Evolutionary conservation across 1,284 basidiomycete genomes (phyloP).

Genomic region (Melampsora abietis-canadensis): DNA sequence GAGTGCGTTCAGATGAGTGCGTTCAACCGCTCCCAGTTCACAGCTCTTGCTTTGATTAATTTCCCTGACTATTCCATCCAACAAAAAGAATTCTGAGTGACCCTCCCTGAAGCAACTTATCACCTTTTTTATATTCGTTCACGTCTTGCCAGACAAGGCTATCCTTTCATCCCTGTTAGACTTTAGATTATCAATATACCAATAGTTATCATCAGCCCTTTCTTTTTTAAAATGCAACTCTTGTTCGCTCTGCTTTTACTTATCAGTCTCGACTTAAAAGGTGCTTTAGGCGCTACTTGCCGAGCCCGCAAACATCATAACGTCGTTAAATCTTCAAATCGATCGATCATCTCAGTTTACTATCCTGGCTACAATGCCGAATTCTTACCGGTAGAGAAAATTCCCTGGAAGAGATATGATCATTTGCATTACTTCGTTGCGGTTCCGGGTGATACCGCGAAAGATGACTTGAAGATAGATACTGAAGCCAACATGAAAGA

Average conservation of each 20-base stretch:
- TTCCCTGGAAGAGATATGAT: slow-evolving; percentile 37
- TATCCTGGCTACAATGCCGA: slow-evolving; percentile 30
- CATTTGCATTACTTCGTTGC: slow-evolving; percentile 42
- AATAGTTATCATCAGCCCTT: not conserved
- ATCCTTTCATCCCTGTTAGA: too few species aligned
- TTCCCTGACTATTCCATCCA: too few species aligned
- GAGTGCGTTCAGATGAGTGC: too few species aligned
- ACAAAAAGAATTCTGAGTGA: too few species aligned
- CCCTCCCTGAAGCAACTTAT: too few species aligned
- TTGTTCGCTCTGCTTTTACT: not conserved
- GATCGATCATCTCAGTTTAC: slow-evolving; percentile 5
- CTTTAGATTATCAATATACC: too few species aligned
- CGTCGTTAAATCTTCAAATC: not conserved
- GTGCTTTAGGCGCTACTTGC: not conserved
- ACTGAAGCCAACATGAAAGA: slow-evolving; percentile 27
- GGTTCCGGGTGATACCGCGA: not conserved
- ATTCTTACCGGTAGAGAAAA: slow-evolving; percentile 20
- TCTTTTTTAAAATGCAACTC: not conserved
- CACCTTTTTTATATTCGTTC: too few species aligned
- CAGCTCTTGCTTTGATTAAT: too few species aligned
- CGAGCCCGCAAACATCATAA: not conserved
- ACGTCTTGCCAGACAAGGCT: too few species aligned
- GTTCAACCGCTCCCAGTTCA: too few species aligned
- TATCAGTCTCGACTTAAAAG: not conserved
- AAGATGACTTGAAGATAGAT: slow-evolving; percentile 20